These are phyloP conservation scores for Tilletia caries DNA, from an alignment of 1,284 basidiomycete species.

Conservation along the genomic window DNA sequence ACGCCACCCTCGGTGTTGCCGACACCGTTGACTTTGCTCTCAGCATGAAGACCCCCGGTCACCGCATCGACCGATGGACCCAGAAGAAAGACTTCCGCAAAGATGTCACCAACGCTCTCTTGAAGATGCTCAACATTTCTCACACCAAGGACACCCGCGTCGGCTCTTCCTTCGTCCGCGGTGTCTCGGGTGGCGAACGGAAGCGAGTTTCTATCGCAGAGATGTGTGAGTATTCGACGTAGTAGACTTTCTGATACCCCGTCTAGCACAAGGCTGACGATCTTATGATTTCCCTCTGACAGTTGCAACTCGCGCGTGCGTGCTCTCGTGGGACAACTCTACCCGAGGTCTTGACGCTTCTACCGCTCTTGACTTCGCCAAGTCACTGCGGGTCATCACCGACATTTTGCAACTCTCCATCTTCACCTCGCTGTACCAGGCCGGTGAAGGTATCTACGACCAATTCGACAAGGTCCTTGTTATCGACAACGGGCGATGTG, in stretches of 20 bases:
- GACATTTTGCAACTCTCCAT: constrained; percentile 73
- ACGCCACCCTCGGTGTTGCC: constrained; percentile 68
- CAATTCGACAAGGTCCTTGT: constrained; percentile 61
- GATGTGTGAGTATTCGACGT: too few species aligned
- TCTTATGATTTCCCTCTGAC: too few species aligned
- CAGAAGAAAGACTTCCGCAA: constrained; percentile 58
- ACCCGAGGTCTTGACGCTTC: constrained; percentile 74
- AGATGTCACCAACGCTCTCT: constrained; percentile 60
- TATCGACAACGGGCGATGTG: constrained; percentile 46
- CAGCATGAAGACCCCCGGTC: constrained; percentile 54
- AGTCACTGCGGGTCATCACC: constrained; percentile 70
- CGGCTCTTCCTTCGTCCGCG: constrained; percentile 70
- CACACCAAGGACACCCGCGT: constrained; percentile 72
- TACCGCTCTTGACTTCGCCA: constrained; percentile 75
- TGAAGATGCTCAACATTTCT: constrained; percentile 70
- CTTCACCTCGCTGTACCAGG: constrained; percentile 77
- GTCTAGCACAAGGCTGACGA: too few species aligned
- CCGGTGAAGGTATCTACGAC: constrained; percentile 55
- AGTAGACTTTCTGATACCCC: too few species aligned
- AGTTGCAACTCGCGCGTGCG: constrained; percentile 60
- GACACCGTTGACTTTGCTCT: constrained; percentile 42
- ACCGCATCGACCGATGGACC: constrained; percentile 32
- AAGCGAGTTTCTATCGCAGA: constrained; percentile 71
- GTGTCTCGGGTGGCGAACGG: constrained; percentile 64
- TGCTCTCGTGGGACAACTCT: constrained; percentile 70